Percentiles rank a stretch among this genome's conserved stretches.
phyloP scores from a whole-genome alignment of 345 rosid species.

The Carallia brachiata region DNA sequence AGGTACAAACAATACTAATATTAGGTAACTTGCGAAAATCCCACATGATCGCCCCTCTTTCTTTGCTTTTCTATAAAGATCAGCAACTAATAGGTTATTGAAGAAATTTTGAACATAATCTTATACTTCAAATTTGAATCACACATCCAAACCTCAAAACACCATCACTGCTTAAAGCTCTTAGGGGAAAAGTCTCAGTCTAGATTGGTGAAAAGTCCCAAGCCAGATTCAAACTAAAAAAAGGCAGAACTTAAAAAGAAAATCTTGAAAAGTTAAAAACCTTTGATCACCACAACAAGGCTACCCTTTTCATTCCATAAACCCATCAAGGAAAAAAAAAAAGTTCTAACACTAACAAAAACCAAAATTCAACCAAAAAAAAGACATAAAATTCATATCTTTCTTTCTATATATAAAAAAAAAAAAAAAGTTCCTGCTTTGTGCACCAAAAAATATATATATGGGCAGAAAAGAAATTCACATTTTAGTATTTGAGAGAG shows the following conservation, averaged over 20 bases:
- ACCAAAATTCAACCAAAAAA: neutral
- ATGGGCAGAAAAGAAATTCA: constrained; percentile 8
- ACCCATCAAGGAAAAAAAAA: constrained; percentile 6
- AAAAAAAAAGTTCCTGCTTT: too few relatives aligned
- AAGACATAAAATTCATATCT: neutral
- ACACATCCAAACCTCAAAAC: constrained; percentile 15
- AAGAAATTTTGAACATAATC: constrained; percentile 9
- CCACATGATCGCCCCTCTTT: constrained; percentile 8
- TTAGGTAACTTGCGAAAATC: constrained; percentile 23
- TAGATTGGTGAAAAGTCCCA: constrained; percentile 9
- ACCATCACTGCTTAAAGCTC: too few relatives aligned
- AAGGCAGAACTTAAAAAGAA: neutral
- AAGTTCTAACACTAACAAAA: too few relatives aligned
- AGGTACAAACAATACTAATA: constrained; percentile 14
- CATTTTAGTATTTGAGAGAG: neutral
- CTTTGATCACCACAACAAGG: constrained; percentile 8
- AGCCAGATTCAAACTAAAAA: constrained; percentile 19
- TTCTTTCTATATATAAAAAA: too few relatives aligned
- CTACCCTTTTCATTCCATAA: neutral
- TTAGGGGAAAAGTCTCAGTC: neutral
- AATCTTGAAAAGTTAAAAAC: too few relatives aligned
- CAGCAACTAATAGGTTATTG: too few relatives aligned
- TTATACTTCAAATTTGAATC: constrained; percentile 12
- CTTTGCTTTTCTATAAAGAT: neutral
- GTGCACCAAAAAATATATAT: too few relatives aligned